Evolutionary conservation across 2,329 filamentous ascomycete genomes (phyloP).

Genomic region (Thyridium curvatum): DNA sequence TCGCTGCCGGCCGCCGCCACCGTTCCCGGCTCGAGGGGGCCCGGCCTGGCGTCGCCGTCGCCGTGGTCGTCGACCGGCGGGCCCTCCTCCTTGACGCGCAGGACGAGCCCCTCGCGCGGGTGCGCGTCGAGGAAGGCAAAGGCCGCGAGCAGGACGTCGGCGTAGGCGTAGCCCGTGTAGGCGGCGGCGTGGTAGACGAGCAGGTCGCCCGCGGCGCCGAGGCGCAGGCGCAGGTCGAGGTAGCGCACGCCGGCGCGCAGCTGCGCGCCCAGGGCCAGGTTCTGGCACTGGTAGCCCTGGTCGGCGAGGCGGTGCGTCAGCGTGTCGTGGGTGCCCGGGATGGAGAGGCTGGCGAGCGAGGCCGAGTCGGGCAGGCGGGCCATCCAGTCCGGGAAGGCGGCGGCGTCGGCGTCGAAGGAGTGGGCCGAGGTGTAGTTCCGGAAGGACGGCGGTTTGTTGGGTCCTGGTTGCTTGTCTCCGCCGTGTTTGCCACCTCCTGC

Average conservation of each 20-base stretch:
- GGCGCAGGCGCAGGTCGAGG: slow-evolving; percentile 40
- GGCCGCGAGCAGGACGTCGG: slow-evolving; percentile 34
- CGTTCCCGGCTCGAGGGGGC: too few relatives aligned
- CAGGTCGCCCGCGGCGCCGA: slow-evolving; percentile 29
- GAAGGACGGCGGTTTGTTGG: slow-evolving; percentile 8
- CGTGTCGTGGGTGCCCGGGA: slow-evolving; percentile 48
- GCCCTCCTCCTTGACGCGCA: slow-evolving; percentile 45
- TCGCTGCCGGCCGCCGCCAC: slow-evolving; percentile 2
- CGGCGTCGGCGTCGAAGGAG: slow-evolving; percentile 34
- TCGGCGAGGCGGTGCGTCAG: slow-evolving; percentile 38
- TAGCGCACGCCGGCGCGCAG: slow-evolving; percentile 40
- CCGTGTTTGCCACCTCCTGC: too few relatives aligned
- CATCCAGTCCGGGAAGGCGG: slow-evolving; percentile 35
- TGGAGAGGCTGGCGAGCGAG: slow-evolving; percentile 35
- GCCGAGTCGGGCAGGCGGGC: slow-evolving; percentile 29
- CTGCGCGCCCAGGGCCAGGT: slow-evolving; percentile 35
- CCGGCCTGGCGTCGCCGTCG: too few relatives aligned
- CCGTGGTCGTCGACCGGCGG: slow-evolving; percentile 24
- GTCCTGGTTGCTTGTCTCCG: too few relatives aligned
- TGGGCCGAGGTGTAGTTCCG: slow-evolving; percentile 21
- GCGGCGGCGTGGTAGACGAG: slow-evolving; percentile 40
- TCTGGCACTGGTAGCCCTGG: slow-evolving; percentile 37
- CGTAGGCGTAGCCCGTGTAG: slow-evolving; percentile 37
- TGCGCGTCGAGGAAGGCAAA: slow-evolving; percentile 37
- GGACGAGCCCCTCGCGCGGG: slow-evolving; percentile 38